Base-by-base conservation (phyloP, 1,284 basidiomycete genomes). In the Singerocomus inundabilis region DNA sequence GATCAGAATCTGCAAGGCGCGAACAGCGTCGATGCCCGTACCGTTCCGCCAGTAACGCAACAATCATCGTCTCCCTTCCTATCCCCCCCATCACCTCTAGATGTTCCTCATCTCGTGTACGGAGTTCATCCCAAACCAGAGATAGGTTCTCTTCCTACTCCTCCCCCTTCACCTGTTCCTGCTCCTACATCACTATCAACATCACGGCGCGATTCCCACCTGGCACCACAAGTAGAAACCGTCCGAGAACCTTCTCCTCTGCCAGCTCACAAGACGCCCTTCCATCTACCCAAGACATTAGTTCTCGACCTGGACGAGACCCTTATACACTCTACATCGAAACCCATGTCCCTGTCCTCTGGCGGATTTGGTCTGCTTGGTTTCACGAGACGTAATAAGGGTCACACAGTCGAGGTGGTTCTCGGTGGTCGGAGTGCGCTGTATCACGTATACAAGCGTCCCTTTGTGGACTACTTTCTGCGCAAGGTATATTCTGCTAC, bases 391-490 rank as follows among this genome's bases (percentile, higher is more conserved):
- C 72, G 81, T 51, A 84, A 84, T 60, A 83, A 83, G 62, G 82
- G 85, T 8, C 91, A 94, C 71, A 92, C 90, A 56, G 93, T 99
- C n/a, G 96, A 99, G 66, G 97, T 99, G 25, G 84, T 94, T 13
- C 72, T 98, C 31, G 89, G 89, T 34, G 96, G 91, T 18, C 79
- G 88, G 51, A 92, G 87, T 58, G 96, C 94, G 3, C 76, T 93
- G 34, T 99, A 99, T 69, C 96, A 98, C 70, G 96, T 99, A 41
- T 98, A 99, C 76, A 99, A 99, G 72, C 82, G 96, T 48, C 96
- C 96, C 2, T 96, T 93, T 75, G 93, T 88, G 49, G 96, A 98
- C 71, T 97, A 90, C 72, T 98, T 98, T 67, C 77, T 98, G 55
- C 82, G 93, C 62, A 97, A 95, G 75, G 93, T 93, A 57, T 61